Evolutionary conservation across 2,329 filamentous ascomycete species (phyloP).

Genomic region (Aaosphaeria arxii): DNA sequence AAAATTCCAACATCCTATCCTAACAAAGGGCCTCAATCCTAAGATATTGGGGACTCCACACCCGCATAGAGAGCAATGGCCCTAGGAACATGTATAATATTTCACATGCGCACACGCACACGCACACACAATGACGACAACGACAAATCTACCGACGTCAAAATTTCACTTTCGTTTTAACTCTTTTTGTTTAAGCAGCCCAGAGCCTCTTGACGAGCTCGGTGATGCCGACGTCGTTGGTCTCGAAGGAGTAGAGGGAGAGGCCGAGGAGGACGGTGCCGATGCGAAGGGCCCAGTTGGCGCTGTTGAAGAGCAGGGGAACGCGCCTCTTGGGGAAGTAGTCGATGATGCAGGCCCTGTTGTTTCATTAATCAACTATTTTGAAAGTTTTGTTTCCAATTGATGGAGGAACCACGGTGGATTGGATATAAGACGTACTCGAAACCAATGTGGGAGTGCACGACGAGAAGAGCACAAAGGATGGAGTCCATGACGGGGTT

Average conservation of each 20-base stretch:
- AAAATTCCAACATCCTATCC: too few relatives aligned
- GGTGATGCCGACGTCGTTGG: conserved; percentile 92
- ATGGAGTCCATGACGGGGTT: conserved; percentile 86
- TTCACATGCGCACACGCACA: too few relatives aligned
- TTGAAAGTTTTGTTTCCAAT: neutral
- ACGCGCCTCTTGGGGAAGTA: conserved; percentile 76
- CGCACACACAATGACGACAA: too few relatives aligned
- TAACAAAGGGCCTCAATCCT: too few relatives aligned
- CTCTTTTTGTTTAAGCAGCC: conserved; percentile 60
- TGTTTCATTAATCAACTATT: conserved; percentile 1
- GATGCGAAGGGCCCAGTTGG: conserved; percentile 75
- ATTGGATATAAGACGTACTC: conserved; percentile 53
- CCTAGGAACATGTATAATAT: too few relatives aligned
- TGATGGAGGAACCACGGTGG: neutral
- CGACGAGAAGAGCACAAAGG: conserved; percentile 75
- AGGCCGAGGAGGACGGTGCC: conserved; percentile 79
- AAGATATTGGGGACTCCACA: too few relatives aligned
- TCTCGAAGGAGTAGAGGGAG: conserved; percentile 97
- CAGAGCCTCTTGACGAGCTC: conserved; percentile 87
- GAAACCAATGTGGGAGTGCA: conserved; percentile 96
- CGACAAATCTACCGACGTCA: too few relatives aligned
- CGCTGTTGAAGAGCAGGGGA: conserved; percentile 63
- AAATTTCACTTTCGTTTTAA: too few relatives aligned
- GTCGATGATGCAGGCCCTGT: conserved; percentile 74
- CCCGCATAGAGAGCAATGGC: too few relatives aligned